Evolutionary conservation across 1,284 basidiomycete species (phyloP).

Genomic region (Boletus holoroseus): DNA sequence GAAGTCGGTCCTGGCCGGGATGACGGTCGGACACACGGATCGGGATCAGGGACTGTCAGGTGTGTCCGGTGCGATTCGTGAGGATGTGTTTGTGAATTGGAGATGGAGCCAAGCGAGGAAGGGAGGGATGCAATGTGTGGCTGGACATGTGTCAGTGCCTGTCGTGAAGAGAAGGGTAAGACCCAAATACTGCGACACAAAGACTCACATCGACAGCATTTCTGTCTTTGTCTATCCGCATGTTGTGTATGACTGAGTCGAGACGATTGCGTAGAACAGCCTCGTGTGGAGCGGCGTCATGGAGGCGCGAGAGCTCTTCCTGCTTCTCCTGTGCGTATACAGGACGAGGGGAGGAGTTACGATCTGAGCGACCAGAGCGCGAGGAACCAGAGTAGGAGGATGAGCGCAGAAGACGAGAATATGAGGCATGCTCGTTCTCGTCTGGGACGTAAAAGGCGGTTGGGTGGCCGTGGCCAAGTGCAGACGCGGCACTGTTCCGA

Average conservation of each 20-base stretch:
- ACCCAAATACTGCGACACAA: neutral
- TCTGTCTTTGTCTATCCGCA: conserved; percentile 25
- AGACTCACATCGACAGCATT: conserved; percentile 26
- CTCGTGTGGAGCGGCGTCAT: conserved; percentile 46
- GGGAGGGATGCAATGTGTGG: conserved; percentile 26
- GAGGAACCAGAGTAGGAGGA: conserved; percentile 31
- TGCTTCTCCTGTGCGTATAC: conserved; percentile 20
- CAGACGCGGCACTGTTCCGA: conserved; percentile 21
- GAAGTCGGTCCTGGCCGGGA: conserved; percentile 2
- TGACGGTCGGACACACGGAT: conserved; percentile 6
- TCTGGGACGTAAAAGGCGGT: conserved; percentile 25
- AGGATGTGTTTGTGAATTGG: conserved; percentile 24
- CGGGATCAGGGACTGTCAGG: conserved; percentile 21
- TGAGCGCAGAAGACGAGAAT: conserved; percentile 29
- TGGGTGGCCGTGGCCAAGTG: conserved; percentile 9
- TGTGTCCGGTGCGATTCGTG: conserved; percentile 27
- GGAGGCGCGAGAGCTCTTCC: conserved; percentile 19
- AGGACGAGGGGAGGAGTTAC: conserved; percentile 12
- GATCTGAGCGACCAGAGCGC: conserved; percentile 20
- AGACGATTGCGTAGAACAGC: conserved; percentile 50
- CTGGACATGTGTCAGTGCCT: conserved; percentile 22
- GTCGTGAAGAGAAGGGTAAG: conserved; percentile 13
- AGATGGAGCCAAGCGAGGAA: conserved; percentile 32
- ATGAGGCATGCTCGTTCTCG: conserved; percentile 28
- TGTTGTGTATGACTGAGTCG: conserved; percentile 46